Base-by-base conservation (phyloP, 768 basidiomycete genomes). In the Mrakia blollopis region DNA sequence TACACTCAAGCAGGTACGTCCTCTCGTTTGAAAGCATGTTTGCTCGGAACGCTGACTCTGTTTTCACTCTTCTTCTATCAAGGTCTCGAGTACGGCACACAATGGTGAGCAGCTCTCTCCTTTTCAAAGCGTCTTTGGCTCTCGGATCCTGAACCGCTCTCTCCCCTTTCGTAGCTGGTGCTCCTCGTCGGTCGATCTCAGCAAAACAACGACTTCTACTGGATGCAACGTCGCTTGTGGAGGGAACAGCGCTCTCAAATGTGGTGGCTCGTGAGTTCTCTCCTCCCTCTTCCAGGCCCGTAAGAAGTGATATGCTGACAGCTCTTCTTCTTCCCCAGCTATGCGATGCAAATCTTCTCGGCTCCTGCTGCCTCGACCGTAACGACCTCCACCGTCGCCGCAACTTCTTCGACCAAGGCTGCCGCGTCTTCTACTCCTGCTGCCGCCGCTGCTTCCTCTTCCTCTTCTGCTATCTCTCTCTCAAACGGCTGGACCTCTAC, bases 1-100 rank as follows among this genome's bases (percentile, higher is more conserved):
- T 73, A 23, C 62, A 35, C 14, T 2, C 61, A 67, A 11, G 71
- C 72, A n/a, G 77, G 76, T 57, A 18, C 47, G 9, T 18, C 2
- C 47, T 16, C 47, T 50, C 47, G 18, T 18, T 0, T 18, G 5
- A 50, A 41, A 41, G 39, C 44, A 50, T 9, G 25, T 60, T 9
- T 50, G 28, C 9, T 39, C 18, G 14, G 21, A 14, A 50, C 4
- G 16, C 63, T 35, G 25, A 25, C 41, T 28, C 21, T n/a, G n/a
- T n/a, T n/a, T 32, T 41, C 11, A 41, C 23, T 60, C 28, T 9
- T 28, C 28, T 18, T n/a, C 57, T 25, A 21, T 7, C 16, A 9
- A 50, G 47, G 52, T 30, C 39, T 41, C 57, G 21, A 39, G 10
- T 70, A 50, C 41, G 37, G 39, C 0, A 39, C 39, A 10, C 28